phyloP scores from a whole-genome alignment of 2,329 filamentous ascomycete genomes.

The Drechslerella dactyloides region DNA sequence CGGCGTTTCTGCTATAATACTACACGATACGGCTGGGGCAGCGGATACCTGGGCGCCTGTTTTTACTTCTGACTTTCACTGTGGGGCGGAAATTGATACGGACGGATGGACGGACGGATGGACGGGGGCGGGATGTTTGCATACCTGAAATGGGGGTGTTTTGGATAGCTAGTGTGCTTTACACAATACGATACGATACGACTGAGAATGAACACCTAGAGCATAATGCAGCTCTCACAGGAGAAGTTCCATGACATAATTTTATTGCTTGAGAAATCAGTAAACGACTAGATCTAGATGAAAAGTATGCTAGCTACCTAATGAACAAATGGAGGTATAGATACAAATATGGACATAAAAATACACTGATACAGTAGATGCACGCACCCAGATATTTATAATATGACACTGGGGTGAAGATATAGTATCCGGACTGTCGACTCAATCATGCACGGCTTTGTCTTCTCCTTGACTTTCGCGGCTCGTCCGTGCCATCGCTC shows the following conservation, averaged over 20 bases:
- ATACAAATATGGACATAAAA: no score
- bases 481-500: no score
- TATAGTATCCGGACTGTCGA: no score
- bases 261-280: no score
- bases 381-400: no score
- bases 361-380: no score
- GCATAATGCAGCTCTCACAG: neutral
- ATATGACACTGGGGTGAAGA: no score
- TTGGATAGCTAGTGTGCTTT: neutral
- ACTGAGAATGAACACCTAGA: neutral
- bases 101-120: neutral
- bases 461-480: no score
- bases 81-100: conserved; percentile 10
- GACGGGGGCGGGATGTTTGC: neutral
- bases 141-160: conserved; percentile 1
- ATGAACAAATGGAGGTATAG: no score
- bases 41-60: conserved; percentile 16
- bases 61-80: conserved; percentile 19
- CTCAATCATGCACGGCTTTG: no score
- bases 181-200: neutral
- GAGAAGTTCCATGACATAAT: neutral
- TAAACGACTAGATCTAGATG: no score
- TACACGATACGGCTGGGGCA: conserved; percentile 31
- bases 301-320: no score
- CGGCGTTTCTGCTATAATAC: conserved; percentile 40